Evolutionary conservation across 2,329 filamentous ascomycete genomes (phyloP), one percentile per base, ranked within the genome.

Genomic region (Exutisphaerella laricina): DNA sequence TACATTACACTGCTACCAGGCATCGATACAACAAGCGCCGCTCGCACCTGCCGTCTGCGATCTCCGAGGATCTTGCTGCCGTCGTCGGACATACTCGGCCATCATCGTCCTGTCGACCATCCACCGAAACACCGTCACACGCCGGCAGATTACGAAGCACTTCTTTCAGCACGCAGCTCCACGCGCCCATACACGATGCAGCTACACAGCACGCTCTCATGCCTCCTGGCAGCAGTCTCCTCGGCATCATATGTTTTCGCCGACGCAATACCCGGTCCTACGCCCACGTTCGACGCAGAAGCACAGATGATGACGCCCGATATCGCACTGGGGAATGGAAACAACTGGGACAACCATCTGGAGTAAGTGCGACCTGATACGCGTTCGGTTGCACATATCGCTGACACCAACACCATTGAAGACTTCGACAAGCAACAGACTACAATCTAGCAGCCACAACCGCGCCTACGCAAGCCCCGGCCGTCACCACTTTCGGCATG

Each of bases 401-500:
- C 18, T 5, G 22, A 2, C n/a, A 2, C 39, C 34, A 10, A 41
- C 39, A 16, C 12, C 13, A n/a, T 14, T 10, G n/a, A 44, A 56
- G 55, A 41, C 44, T 42, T 39, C 52, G 54, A 22, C 55, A 58
- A 49, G 51, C 43, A 14, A 35, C 32, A 12, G 39, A 22, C 33
- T 21, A 45, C 17, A 47, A 45, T 32, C 41, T 43, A 3, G 50
- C 38, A 20, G 44, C 50, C 18, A 53, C 46, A 12, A 33, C 41
- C 20, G 43, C 43, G 10, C 26, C 49, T 1, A 43, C 34, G 18
- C 53, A 57, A 43, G 41, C 38, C n/a, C 45, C 45, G 13, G 41
- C 54, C 45, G 43, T 57, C 20, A 60, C 58, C 3, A 57, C 57
- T 14, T 43, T 53, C 36, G 58, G 50, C 52, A 41, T 54, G 17